phyloP scores from a whole-genome alignment of 139 green algal species.

The Marvania coccoides region DNA sequence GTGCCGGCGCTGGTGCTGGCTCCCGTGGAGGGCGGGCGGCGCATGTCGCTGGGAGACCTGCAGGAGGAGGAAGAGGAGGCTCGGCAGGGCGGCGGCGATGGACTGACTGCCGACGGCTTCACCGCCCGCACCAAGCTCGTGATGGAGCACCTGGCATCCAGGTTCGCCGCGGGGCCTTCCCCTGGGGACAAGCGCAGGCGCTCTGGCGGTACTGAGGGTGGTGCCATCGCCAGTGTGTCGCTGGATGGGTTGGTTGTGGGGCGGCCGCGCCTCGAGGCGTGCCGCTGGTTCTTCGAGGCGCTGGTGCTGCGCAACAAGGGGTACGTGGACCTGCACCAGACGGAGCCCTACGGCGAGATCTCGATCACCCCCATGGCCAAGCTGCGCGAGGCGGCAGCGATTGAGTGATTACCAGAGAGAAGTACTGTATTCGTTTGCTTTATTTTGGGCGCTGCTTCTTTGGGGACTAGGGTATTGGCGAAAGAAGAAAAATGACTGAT shows the following conservation, averaged over 20 bases:
- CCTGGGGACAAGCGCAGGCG: slow-evolving; percentile 18
- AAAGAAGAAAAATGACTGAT: too few species aligned
- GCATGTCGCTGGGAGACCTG: too few species aligned
- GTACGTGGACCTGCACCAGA: slow-evolving; percentile 47
- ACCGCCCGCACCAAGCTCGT: slow-evolving; percentile 17
- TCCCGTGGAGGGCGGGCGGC: background rate
- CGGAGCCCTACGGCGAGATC: slow-evolving; percentile 48
- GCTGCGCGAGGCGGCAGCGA: background rate
- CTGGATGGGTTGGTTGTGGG: slow-evolving; percentile 30
- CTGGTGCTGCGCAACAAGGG: slow-evolving; percentile 51
- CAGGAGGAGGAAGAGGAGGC: too few species aligned
- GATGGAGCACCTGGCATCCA: slow-evolving; percentile 12
- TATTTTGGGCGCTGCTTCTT: too few species aligned
- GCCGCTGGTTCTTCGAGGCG: slow-evolving; percentile 59
- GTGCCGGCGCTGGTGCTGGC: background rate
- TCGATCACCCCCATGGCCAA: slow-evolving; percentile 15
- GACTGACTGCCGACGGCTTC: slow-evolving; percentile 11
- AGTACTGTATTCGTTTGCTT: too few species aligned
- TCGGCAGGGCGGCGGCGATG: background rate
- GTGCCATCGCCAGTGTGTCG: background rate
- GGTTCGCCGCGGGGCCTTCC: slow-evolving; percentile 5
- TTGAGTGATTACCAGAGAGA: too few species aligned
- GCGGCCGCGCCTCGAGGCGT: slow-evolving; percentile 23
- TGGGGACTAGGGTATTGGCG: too few species aligned
- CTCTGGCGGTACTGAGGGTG: background rate